Conservation (phyloP, 139 green algal genomes). For the Tetraselmis striata region DNA sequence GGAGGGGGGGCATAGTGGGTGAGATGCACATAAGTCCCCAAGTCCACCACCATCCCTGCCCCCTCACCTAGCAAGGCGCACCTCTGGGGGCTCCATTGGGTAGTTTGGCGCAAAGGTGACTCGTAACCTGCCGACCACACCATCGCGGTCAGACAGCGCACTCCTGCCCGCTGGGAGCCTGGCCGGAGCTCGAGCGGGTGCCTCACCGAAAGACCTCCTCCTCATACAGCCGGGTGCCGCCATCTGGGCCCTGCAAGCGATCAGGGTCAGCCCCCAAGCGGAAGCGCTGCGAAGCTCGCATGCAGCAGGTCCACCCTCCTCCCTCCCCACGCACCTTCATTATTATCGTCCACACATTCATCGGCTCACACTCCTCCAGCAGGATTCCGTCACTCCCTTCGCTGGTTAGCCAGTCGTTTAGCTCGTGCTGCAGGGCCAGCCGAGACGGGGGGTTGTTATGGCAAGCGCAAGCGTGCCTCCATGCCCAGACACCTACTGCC, state of each 20-base stretch:
- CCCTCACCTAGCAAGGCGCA: too few relatives aligned
- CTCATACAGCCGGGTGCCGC: slow-evolving; percentile 33
- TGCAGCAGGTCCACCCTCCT: not conserved
- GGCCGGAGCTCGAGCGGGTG: not conserved
- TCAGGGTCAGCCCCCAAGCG: too few relatives aligned
- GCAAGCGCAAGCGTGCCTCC: too few relatives aligned
- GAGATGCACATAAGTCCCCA: not conserved
- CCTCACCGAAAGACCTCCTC: slow-evolving; percentile 27
- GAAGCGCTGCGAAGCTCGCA: too few relatives aligned
- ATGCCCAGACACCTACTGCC: too few relatives aligned
- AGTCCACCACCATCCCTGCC: too few relatives aligned
- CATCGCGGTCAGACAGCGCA: slow-evolving; percentile 16
- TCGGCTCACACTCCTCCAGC: slow-evolving; percentile 64
- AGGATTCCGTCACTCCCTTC: slow-evolving; percentile 62
- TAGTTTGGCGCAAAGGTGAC: slow-evolving; percentile 68
- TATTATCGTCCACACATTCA: slow-evolving; percentile 59
- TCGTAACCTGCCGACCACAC: slow-evolving; percentile 42
- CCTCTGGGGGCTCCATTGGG: slow-evolving; percentile 78
- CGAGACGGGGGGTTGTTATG: too few relatives aligned
- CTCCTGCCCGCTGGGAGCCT: too few relatives aligned
- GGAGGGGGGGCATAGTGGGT: too few relatives aligned
- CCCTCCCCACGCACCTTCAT: slow-evolving; percentile 7
- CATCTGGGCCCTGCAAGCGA: slow-evolving; percentile 60
- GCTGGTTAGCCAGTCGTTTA: slow-evolving; percentile 67
- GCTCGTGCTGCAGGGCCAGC: slow-evolving; percentile 72